Evolutionary conservation across 2,329 filamentous ascomycete genomes (phyloP), one percentile per base, ranked within the genome.

Genomic region (Colletotrichum ledebouriae): DNA sequence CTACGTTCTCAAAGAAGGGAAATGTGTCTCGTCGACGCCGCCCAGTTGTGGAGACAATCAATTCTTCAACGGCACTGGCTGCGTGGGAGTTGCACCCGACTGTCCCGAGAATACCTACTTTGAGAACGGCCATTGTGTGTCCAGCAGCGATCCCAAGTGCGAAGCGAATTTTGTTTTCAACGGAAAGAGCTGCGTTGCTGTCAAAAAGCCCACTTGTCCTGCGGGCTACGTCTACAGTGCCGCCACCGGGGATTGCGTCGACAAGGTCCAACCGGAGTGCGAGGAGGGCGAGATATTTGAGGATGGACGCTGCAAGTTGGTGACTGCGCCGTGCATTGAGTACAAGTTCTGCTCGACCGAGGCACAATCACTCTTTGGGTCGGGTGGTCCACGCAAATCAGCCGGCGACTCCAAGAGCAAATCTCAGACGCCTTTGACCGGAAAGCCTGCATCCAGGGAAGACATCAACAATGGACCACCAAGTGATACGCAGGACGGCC

Each of bases 71-170:
- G 52, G 52, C 52, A 55, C 52, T 22, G 52, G 52, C 52, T 55
- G 52, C 33, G 1, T 39, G 17, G 52, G 52, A 55, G 52, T 55
- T 13, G n/a, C 22, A 0, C 52, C 34, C 17, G 52, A 55, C n/a
- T 55, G 52, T 39, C 52, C 52, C 34, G 52, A 55, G 33, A 55
- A 39, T 0, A 41, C 52, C 52, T 55, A 22, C 22, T 55, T 55
- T 29, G 52, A 55, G 33, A 55, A 55, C 34, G 52, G 52, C 52
- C 29, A 55, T n/a, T 55, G 52, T 3, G 34, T 55, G 10, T 39
- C 52, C 33, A 55, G 52, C 52, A 55, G 41, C 34, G 52, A 55
- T n/a, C 52, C 52, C 6, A 55, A 55, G 52, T 55, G 29, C 34
- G 52, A 55, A 12, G 34, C 10, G 0, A 22, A 55, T 33, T 55